Evolutionary conservation across 75 land plant genomes (phyloP), one percentile per base, ranked within the genome.

Genomic region (Picea glauca): DNA sequence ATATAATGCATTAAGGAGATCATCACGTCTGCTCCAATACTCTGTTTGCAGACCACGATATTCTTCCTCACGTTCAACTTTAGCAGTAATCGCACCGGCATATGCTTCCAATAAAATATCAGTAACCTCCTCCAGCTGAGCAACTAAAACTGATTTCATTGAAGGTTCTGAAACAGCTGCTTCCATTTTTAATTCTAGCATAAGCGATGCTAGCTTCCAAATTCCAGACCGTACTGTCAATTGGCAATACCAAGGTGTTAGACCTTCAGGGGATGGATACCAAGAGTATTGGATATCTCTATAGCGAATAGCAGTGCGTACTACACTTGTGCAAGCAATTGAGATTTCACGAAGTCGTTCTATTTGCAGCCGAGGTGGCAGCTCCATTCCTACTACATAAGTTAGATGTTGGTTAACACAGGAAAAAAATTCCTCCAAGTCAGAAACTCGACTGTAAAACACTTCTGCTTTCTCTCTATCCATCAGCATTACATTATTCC

Each of bases 401-500:
- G 83, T 77, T 32, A 89, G 83, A 68, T 95, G 91, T 65, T 81
- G 79, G 54, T 88, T 83, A 76, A 98, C 77, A 84, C 98, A 95
- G 21, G 79, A 23, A 76, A 95, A 98, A 5, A 98, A 67, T 32
- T 93, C 93, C 77, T 95, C 98, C 50, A 98, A 73, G 12, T 93
- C 93, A 77, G 99, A 95, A 77, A 98, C 94, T 64, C 90, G 92
- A 72, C 94, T 98, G 74, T 92, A 98, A 76, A 98, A 98, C 33
- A 98, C 94, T 85, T 98, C 99, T 76, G 90, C 90, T 87, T 93
- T 95, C 58, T 98, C 99, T 70, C 98, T 86, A 78, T 98, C 99
- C 94, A 98, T 91, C 50, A 98, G 89, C 83, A 95, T 90, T 72
- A 98, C 94, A 84, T 90, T 93, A 77, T 93, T 91, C 70, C 94